Base-by-base conservation (phyloP, 2,329 filamentous ascomycete genomes). In the Fonsecaea nubica region DNA sequence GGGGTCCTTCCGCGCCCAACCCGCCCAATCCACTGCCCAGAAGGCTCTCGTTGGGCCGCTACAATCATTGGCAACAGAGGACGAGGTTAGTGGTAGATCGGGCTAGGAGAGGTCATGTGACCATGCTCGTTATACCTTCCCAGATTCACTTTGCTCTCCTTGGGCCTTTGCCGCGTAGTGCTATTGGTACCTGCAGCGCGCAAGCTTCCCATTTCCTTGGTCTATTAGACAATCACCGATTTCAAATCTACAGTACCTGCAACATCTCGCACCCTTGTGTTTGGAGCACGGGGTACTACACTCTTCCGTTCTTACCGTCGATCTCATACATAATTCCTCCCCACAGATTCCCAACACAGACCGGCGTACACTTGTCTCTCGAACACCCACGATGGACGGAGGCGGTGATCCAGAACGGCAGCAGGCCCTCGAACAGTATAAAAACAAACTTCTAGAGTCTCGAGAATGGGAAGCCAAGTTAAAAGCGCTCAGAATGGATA, bases 391-490 rank as follows among this genome's bases (percentile, higher is more conserved):
- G 15, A 76, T 76, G 75, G 72, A 76, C 63, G 73, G 72, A 56
- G 69, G 75, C 52, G 69, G 74, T 70, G 84, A 87, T 72, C 82
- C 84, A 64, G 85, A 87, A 78, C 81, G 85, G 75, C 78, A 89
- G 74, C 85, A 89, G 77, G 91, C 91, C 76, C 88, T 94, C 75
- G 85, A 89, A 76, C 87, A 89, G 66, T 94, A 92, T 84, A 92
- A 92, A 78, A 82, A 85, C 69, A 93, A 92, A 83, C 86, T 94
- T 75, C 86, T 97, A 76, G 94, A 99, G 81, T 96, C 96, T 74
- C 89, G 96, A 81, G 95, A 99, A 86, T 98, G 93, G 93, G 96
- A 99, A 81, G 90, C 94, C 60, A 99, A 98, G 86, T 87, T 99
- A 69, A 99, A 98, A 84, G 88, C 90, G 61, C 84, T 99, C 75